A percentile compares a stretch with the other conserved stretches of the same genome.
Conservation (phyloP, 306 rosid species). For the Casuarina cunninghamiana region DNA sequence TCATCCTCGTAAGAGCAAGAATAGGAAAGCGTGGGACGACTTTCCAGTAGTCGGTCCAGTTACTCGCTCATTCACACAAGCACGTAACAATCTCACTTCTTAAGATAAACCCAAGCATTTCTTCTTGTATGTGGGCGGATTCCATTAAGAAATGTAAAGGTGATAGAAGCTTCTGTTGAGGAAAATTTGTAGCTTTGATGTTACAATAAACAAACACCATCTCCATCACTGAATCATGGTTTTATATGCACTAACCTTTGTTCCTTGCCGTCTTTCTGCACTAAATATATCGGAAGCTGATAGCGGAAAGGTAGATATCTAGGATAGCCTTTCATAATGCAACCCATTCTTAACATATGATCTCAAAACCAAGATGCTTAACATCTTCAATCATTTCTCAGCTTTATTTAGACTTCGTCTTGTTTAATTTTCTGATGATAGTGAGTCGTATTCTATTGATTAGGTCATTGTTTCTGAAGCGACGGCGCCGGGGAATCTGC, state of each 20-base stretch:
- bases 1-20: too few relatives aligned
- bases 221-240: not conserved
- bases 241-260: not conserved
- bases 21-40: too few relatives aligned
- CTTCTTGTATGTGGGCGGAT: not conserved
- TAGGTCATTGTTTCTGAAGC: too few relatives aligned
- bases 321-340: constrained; percentile 3
- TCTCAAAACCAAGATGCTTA: not conserved
- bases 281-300: not conserved
- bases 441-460: too few relatives aligned
- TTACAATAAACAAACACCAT: not conserved
- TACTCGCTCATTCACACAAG: too few relatives aligned
- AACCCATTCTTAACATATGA: not conserved
- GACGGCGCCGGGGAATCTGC: too few relatives aligned
- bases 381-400: not conserved
- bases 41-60: too few relatives aligned
- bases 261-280: not conserved
- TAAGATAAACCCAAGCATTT: not conserved
- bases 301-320: not conserved
- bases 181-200: not conserved
- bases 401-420: not conserved
- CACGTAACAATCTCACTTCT: too few relatives aligned
- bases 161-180: not conserved
- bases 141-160: not conserved
- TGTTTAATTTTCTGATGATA: too few relatives aligned